Percentiles rank a stretch among this genome's conserved stretches.
Conservation (phyloP, 371 early-diverging fungal genomes). For the Mucor ambiguus region DNA sequence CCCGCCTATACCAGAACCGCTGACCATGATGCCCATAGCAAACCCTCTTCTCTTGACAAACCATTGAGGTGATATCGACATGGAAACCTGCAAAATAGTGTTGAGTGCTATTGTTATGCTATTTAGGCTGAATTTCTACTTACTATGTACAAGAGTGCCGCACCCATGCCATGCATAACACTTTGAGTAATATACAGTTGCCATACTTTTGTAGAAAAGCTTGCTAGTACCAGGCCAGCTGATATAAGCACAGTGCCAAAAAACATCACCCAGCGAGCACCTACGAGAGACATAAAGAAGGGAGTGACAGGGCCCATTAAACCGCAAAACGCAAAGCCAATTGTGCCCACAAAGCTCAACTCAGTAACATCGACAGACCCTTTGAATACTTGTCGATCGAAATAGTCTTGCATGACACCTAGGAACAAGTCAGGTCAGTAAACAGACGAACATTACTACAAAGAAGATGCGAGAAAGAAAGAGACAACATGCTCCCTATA, state of each 20-base stretch:
- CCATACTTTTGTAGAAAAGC: constrained; percentile 35
- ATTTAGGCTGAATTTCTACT: neutral
- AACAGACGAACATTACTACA: neutral
- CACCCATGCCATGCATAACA: constrained; percentile 50
- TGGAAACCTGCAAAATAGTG: constrained; percentile 20
- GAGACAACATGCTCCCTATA: neutral
- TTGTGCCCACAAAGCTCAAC: constrained; percentile 35
- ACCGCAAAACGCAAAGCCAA: constrained; percentile 35
- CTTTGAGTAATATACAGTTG: constrained; percentile 41
- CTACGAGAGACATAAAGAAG: constrained; percentile 28
- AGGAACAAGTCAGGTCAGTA: neutral
- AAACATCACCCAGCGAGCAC: constrained; percentile 28
- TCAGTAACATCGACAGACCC: constrained; percentile 26
- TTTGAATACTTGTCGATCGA: constrained; percentile 30
- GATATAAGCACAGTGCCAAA: constrained; percentile 26
- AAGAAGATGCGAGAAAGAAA: neutral
- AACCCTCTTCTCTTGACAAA: constrained; percentile 70
- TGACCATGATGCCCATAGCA: constrained; percentile 74
- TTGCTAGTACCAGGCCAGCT: constrained; percentile 33
- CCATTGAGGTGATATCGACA: constrained; percentile 76
- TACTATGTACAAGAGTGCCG: constrained; percentile 30
- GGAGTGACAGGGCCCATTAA: constrained; percentile 35
- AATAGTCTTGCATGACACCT: constrained; percentile 43
- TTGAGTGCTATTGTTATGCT: neutral
- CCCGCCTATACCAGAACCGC: constrained; percentile 84